Evolutionary conservation across 768 basidiomycete species (phyloP).

Genomic region (Postia placenta): DNA sequence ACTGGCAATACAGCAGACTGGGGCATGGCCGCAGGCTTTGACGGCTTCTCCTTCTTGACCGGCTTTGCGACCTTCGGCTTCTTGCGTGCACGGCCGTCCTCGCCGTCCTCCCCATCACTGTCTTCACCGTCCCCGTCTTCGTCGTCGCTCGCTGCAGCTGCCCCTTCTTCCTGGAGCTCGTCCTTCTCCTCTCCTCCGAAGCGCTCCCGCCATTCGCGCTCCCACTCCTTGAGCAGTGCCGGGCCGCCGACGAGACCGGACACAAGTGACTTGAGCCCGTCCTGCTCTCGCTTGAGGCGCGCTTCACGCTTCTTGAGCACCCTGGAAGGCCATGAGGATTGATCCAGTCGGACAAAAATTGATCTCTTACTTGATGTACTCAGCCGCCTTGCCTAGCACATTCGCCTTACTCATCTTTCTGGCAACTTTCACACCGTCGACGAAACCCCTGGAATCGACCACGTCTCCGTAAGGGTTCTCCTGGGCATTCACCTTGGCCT

Average conservation of each 20-base stretch:
- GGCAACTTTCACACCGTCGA: conserved; percentile 90
- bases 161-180: conserved; percentile 38
- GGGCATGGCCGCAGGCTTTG: conserved; percentile 25
- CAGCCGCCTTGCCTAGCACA: conserved; percentile 84
- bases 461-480: conserved; percentile 34
- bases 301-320: conserved; percentile 76
- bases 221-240: conserved; percentile 68
- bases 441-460: conserved; percentile 79
- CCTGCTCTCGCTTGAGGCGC: conserved; percentile 68
- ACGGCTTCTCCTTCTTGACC: conserved; percentile 38
- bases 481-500: conserved; percentile 40
- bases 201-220: conserved; percentile 61
- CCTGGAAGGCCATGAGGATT: conserved; percentile 26
- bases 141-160: conserved; percentile 37
- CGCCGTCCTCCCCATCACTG: conserved; percentile 29
- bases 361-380: conserved; percentile 64
- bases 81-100: conserved; percentile 55
- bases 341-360: neutral
- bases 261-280: conserved; percentile 65
- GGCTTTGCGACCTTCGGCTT: conserved; percentile 43
- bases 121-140: conserved; percentile 49
- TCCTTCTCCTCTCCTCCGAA: conserved; percentile 77
- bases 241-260: conserved; percentile 70
- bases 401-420: conserved; percentile 89
- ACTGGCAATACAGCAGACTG: conserved; percentile 25